Percentiles rank a stretch among this genome's conserved stretches.
phyloP scores from a whole-genome alignment of 257 asterid species.

The Lavandula angustifolia region DNA sequence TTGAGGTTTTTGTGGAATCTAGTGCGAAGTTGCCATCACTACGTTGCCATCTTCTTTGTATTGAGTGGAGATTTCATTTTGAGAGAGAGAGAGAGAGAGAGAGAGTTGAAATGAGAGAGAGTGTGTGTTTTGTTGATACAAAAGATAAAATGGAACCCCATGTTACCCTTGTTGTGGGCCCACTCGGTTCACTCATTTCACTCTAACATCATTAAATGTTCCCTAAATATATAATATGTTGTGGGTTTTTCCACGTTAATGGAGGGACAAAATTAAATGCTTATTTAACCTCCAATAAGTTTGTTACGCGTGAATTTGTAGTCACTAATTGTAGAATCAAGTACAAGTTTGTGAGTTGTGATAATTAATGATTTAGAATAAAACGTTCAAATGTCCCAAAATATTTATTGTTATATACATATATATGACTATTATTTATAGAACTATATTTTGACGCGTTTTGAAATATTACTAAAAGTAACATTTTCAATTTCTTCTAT shows the following conservation, averaged over 20 bases:
- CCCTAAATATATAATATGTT: background rate
- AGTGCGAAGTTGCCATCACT: constrained; percentile 24
- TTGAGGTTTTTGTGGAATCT: constrained; percentile 16
- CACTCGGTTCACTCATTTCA: background rate
- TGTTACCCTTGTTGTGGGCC: constrained; percentile 34
- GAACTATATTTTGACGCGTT: background rate
- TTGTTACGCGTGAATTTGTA: too few relatives aligned
- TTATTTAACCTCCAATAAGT: too few relatives aligned
- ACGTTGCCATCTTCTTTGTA: constrained; percentile 10
- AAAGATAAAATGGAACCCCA: constrained; percentile 22
- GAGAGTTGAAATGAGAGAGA: background rate
- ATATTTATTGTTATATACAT: background rate
- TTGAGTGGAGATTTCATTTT: constrained; percentile 11
- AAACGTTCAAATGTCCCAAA: background rate
- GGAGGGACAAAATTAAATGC: too few relatives aligned
- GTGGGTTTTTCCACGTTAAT: too few relatives aligned
- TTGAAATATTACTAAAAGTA: background rate
- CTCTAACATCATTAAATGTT: background rate
- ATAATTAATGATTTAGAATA: background rate
- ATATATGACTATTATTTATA: background rate
- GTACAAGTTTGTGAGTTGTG: too few relatives aligned
- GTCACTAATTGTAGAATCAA: too few relatives aligned
- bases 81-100: constrained; percentile 25
- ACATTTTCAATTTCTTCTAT: too few relatives aligned
- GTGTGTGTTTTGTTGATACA: constrained; percentile 16